Evolutionary conservation across 129 eudicot species (phyloP), one percentile per base, ranked within the genome.

Genomic region (Lonicera japonica): DNA sequence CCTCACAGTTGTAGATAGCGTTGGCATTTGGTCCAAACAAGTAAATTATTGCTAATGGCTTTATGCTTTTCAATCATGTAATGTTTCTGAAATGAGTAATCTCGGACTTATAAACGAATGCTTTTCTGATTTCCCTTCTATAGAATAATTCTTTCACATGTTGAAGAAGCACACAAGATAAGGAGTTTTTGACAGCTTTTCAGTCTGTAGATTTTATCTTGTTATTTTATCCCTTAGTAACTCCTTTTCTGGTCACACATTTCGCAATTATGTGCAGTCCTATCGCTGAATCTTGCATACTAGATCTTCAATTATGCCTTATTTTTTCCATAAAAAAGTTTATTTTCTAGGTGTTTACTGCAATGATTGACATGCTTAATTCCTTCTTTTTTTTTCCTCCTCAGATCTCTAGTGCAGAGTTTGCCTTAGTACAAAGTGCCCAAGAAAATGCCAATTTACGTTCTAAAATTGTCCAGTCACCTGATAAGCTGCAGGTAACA

Each of bases 391-490:
- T 61, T 47, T 19, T 59, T 25, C 15, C 34, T 60, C 17, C 50
- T 61, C 82, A 91, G 95, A 81, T 87, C 65, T 77, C 88, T 41
- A 78, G 71, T 75, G 94, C 96, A 36, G 95, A 87, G 76, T 87
- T 82, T 69, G 94, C 87, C 21, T 71, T 87, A 73, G 78, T 82
- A 52, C 96, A 87, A 82, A 75, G 75, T 75, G 77, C 67, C 61
- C 95, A 92, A 67, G 96, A 92, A 82, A 87, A 84, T 87, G 88
- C 86, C 40, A 87, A 59, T 72, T 68, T 87, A 75, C 86, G 79
- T 22, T 82, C 98, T 17, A 82, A 82, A 82, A 87, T 92, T 66
- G 98, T 92, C 34, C 96, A 87, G 50, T 92, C 98, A 48, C 98
- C 98, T 8, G 96, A 76, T 70, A 92, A 92, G 76, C 83, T 92